A percentile compares a stretch with the other conserved stretches of the same genome.
phyloP scores from a whole-genome alignment of 352 stramenopile genomes.

The Globisporangium perplexum region DNA sequence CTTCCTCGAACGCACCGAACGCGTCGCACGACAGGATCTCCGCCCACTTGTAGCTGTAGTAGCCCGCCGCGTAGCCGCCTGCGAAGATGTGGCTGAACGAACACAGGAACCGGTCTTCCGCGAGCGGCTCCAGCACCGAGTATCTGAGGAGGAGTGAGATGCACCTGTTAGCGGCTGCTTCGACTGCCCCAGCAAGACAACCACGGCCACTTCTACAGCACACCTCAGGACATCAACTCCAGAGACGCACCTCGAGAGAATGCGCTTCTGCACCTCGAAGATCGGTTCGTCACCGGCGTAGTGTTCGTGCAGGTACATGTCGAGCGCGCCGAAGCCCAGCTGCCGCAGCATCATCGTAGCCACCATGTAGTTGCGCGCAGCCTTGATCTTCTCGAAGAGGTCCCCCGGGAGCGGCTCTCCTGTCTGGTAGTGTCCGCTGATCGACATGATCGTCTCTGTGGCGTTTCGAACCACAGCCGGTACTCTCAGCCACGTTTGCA shows the following conservation, averaged over 20 bases:
- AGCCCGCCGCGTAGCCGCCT: conserved; percentile 95
- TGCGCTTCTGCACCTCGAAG: conserved; percentile 92
- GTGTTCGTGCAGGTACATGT: conserved; percentile 81
- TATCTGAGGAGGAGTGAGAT: conserved; percentile 20
- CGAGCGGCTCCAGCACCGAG: conserved; percentile 87
- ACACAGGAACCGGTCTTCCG: conserved; percentile 97
- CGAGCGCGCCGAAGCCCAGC: conserved; percentile 91
- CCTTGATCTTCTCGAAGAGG: conserved; percentile 95
- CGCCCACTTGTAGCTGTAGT: conserved; percentile 97
- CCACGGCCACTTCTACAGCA: too few species aligned
- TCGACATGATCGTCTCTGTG: conserved; percentile 79
- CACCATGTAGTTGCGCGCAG: conserved; percentile 94
- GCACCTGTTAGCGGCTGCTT: neutral
- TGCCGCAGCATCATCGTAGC: conserved; percentile 94
- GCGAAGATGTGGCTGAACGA: conserved; percentile 98
- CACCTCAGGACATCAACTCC: too few species aligned
- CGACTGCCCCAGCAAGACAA: too few species aligned
- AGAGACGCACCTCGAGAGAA: conserved; percentile 75
- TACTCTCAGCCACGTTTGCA: too few species aligned
- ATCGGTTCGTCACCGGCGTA: conserved; percentile 78
- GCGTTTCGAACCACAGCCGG: too few species aligned
- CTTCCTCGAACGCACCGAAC: conserved; percentile 97
- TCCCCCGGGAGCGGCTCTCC: conserved; percentile 89
- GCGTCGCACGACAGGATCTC: conserved; percentile 97
- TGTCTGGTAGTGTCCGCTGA: conserved; percentile 83